Percentiles rank a stretch among this genome's conserved stretches.
These are phyloP conservation scores for Herpetomonas tarakana DNA, from an alignment of 208 protist genomes.

Conservation along the genomic window DNA sequence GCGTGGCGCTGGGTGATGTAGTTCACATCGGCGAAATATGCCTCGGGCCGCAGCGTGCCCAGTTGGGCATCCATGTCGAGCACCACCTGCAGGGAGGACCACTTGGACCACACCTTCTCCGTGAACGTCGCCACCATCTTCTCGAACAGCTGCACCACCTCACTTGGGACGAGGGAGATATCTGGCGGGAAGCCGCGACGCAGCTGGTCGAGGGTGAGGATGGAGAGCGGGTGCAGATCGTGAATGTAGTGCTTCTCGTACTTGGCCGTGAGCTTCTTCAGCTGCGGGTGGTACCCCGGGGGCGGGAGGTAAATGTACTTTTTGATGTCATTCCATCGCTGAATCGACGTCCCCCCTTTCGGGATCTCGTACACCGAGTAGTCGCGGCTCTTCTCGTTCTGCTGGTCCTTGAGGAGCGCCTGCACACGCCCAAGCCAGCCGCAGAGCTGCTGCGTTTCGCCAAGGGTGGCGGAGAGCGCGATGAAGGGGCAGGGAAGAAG, in stretches of 20 bases:
- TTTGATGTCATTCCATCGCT: constrained; percentile 92
- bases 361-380: constrained; percentile 82
- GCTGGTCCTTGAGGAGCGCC: constrained; percentile 37
- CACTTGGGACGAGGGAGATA: constrained; percentile 83
- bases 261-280: constrained; percentile 70
- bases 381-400: constrained; percentile 42
- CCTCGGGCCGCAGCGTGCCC: constrained; percentile 51
- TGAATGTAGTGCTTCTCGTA: constrained; percentile 62
- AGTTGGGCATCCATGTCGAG: constrained; percentile 42
- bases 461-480: constrained; percentile 94
- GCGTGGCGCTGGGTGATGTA: constrained; percentile 85
- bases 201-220: constrained; percentile 81
- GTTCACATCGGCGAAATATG: constrained; percentile 75
- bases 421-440: constrained; percentile 91
- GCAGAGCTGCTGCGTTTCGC: constrained; percentile 89
- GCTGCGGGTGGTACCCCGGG: constrained; percentile 32
- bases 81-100: constrained; percentile 42
- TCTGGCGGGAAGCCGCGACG: constrained; percentile 81
- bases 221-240: constrained; percentile 86
- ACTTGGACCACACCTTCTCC: constrained; percentile 33
- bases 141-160: constrained; percentile 83
- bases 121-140: constrained; percentile 58
- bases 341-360: constrained; percentile 52
- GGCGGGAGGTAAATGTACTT: constrained; percentile 88
- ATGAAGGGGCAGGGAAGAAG: constrained; percentile 92